Conservation (phyloP, 1,139 yeast genomes). For the Candida albicans region DNA sequence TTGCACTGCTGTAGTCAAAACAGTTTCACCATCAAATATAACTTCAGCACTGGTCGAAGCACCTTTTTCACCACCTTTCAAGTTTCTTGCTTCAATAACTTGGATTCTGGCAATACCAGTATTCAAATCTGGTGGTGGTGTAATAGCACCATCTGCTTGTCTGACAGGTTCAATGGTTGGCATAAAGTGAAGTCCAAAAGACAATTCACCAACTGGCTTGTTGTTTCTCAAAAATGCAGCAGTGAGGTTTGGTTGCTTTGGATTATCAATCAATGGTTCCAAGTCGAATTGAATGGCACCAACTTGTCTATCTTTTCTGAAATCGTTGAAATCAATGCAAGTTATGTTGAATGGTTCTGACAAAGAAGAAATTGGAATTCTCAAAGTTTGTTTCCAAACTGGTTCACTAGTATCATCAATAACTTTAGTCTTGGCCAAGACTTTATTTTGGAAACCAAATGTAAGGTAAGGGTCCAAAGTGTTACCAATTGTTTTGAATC, state of each 20-base stretch:
- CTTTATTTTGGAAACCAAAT: slow-evolving; percentile 58
- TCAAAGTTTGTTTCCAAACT: slow-evolving; percentile 78
- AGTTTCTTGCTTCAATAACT: slow-evolving; percentile 53
- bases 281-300: slow-evolving; percentile 80
- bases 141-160: slow-evolving; percentile 80
- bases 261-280: slow-evolving; percentile 59
- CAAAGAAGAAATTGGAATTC: slow-evolving; percentile 68
- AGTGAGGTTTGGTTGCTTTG: slow-evolving; percentile 50
- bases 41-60: slow-evolving; percentile 73
- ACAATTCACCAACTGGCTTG: slow-evolving; percentile 73
- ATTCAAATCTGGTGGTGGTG: slow-evolving; percentile 88
- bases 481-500: slow-evolving; percentile 67
- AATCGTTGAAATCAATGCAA: slow-evolving; percentile 72
- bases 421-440: slow-evolving; percentile 65
- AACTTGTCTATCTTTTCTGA: slow-evolving; percentile 74
- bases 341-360: slow-evolving; percentile 78
- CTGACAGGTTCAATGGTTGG: slow-evolving; percentile 76
- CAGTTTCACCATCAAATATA: slow-evolving; percentile 58
- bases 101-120: slow-evolving; percentile 80
- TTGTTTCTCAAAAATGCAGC: slow-evolving; percentile 73
- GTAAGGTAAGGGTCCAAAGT: slow-evolving; percentile 88
- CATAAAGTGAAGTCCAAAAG: slow-evolving; percentile 70
- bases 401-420: slow-evolving; percentile 69
- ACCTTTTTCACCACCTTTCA: slow-evolving; percentile 42
- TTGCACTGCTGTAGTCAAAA: slow-evolving; percentile 55